Conservation (phyloP, 345 rosid genomes). For the Kandelia obovata region DNA sequence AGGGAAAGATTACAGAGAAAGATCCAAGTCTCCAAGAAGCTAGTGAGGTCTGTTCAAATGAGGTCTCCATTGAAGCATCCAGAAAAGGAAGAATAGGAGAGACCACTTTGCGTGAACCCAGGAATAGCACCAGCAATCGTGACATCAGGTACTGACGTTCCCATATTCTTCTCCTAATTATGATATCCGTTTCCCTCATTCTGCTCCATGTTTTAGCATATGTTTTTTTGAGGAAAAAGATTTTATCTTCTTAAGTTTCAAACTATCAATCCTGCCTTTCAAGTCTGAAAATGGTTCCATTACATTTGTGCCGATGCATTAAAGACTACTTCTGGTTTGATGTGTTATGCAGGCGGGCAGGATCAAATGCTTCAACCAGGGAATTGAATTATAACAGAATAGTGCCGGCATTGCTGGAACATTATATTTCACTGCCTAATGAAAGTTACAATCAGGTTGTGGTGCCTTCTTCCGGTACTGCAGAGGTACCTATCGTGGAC, state of each 20-base stretch:
- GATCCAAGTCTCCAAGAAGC: constrained; percentile 21
- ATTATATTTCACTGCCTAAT: constrained; percentile 11
- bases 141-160: constrained; percentile 34
- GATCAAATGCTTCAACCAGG: constrained; percentile 41
- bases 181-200: not conserved
- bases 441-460: constrained; percentile 22
- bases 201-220: not conserved
- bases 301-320: not conserved
- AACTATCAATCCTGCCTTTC: not conserved
- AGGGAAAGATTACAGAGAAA: constrained; percentile 18
- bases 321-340: not conserved
- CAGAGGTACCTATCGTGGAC: constrained; percentile 9
- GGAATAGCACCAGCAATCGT: constrained; percentile 24
- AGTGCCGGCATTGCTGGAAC: constrained; percentile 52
- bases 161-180: not conserved
- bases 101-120: constrained; percentile 38
- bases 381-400: constrained; percentile 59
- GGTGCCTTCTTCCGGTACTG: constrained; percentile 9
- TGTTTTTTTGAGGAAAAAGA: not conserved
- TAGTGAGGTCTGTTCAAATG: constrained; percentile 21
- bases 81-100: constrained; percentile 21
- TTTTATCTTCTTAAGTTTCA: not conserved
- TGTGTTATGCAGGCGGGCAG: constrained; percentile 34
- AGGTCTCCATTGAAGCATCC: constrained; percentile 29
- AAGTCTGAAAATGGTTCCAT: not conserved